phyloP scores from a whole-genome alignment of 1,139 yeast genomes.

The Lodderomyces elongisporus region DNA sequence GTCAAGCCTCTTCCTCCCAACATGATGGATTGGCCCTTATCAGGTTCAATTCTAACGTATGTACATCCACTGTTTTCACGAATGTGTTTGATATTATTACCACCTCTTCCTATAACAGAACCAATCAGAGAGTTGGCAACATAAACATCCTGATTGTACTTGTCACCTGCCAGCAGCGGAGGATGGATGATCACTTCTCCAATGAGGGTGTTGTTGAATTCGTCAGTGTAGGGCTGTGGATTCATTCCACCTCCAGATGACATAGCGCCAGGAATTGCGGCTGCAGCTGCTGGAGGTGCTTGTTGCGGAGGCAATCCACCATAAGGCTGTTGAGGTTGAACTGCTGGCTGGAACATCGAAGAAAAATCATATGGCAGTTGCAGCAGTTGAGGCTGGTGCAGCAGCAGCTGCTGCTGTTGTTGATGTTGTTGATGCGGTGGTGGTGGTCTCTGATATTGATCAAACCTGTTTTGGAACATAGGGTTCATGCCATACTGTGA shows the following conservation, averaged over 20 bases:
- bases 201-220: constrained; percentile 41
- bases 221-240: constrained; percentile 40
- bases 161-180: constrained; percentile 43
- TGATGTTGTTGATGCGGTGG: constrained; percentile 4
- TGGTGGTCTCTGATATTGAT: constrained; percentile 2
- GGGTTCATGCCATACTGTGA: constrained; percentile 8
- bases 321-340: constrained; percentile 34
- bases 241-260: constrained; percentile 19
- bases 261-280: constrained; percentile 5
- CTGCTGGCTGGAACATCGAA: constrained; percentile 41
- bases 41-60: constrained; percentile 64
- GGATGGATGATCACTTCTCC: constrained; percentile 43
- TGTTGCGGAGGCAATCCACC: constrained; percentile 2
- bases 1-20: constrained; percentile 50
- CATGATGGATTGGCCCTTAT: constrained; percentile 42
- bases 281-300: constrained; percentile 10
- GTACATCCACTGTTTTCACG: constrained; percentile 71
- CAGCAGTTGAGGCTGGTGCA: constrained; percentile 11
- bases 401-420: constrained; percentile 10
- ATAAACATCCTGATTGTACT: constrained; percentile 60
- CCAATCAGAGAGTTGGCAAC: constrained; percentile 81
- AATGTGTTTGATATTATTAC: constrained; percentile 74
- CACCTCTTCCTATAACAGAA: constrained; percentile 82
- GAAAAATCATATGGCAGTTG: constrained; percentile 35
- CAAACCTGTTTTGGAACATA: constrained; percentile 1